Base-by-base conservation (phyloP, 1,284 basidiomycete genomes). In the Tilletiaria anomala region DNA sequence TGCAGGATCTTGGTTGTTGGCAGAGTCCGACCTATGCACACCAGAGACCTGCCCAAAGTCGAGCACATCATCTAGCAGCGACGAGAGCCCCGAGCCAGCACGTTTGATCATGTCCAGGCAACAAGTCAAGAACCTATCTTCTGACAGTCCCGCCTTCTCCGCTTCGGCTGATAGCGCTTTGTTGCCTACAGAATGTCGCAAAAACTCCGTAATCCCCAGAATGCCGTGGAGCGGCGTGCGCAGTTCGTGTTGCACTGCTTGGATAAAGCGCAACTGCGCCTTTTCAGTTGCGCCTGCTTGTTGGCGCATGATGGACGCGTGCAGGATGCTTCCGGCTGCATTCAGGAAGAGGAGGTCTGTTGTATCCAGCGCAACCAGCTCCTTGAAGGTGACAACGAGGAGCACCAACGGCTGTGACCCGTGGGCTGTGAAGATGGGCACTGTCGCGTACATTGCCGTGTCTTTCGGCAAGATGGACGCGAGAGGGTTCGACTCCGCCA, bases 221-320 rank as follows among this genome's bases (percentile, higher is more conserved):
- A 56, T 56, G n/a, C 51, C 58, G 35, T 61, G 49, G 12, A 61
- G 37, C 6, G 58, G 58, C 3, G 58, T 61, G 8, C 54, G 47
- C 6, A 57, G 39, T 20, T 59, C 54, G 40, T 59, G 56, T 41
- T 59, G 56, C 8, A 59, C 44, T 29, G 47, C 41, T 1, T 50
- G 45, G 10, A 59, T 34, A 36, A 59, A 56, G 14, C 52, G 45
- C 33, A 56, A 44, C 42, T 59, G 54, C 36, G 50, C 47, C n/a
- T 42, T 44, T 36, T 56, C 54, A 32, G 48, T 47, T 10, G 49
- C 44, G 39, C 45, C 49, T 3, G 48, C 48, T 35, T 48, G 47
- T 17, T 56, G 50, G 11, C 54, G 47, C 10, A 56, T 24, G n/a
- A 54, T n/a, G 32, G 44, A 45, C 11, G 43, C 44, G n/a, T 43